These are phyloP conservation scores for Polyporus arcularius DNA, from an alignment of 768 basidiomycete genomes.

Conservation along the genomic window DNA sequence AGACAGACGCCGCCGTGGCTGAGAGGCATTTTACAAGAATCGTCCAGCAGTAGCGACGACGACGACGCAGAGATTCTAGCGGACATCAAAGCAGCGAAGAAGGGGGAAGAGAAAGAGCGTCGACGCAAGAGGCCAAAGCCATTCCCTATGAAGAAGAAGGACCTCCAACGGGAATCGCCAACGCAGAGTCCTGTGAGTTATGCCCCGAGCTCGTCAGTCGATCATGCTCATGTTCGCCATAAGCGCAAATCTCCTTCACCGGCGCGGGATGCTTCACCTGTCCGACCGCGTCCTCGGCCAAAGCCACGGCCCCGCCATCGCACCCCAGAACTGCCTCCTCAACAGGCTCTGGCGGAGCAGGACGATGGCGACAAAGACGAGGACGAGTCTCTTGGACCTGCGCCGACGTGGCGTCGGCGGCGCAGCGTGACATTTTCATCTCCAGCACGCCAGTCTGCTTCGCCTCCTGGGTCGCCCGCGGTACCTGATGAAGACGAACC, in stretches of 20 bases:
- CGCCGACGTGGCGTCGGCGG: not conserved
- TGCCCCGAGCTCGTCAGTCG: too few relatives aligned
- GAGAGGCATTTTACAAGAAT: conserved; percentile 9
- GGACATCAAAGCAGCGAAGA: conserved; percentile 3
- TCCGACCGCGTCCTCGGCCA: not conserved
- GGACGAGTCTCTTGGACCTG: not conserved
- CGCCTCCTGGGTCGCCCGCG: not conserved
- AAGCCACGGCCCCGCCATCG: conserved; percentile 7
- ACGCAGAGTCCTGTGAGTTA: not conserved
- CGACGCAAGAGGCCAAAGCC: conserved; percentile 3
- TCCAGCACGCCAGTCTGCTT: not conserved
- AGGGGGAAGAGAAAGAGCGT: not conserved
- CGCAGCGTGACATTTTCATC: conserved; percentile 9
- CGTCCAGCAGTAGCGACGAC: conserved; percentile 10
- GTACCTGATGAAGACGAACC: not conserved
- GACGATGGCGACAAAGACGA: not conserved
- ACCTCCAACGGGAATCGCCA: not conserved
- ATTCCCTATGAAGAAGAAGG: conserved; percentile 17
- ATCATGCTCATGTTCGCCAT: not conserved
- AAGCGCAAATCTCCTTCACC: not conserved
- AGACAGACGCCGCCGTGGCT: conserved; percentile 1
- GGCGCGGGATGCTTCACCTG: not conserved
- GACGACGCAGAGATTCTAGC: conserved; percentile 5
- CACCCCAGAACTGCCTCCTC: not conserved
- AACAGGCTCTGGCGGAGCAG: not conserved